These are phyloP conservation scores for Solanum sitiens DNA, from an alignment of 257 asterid genomes.

Conservation along the genomic window DNA sequence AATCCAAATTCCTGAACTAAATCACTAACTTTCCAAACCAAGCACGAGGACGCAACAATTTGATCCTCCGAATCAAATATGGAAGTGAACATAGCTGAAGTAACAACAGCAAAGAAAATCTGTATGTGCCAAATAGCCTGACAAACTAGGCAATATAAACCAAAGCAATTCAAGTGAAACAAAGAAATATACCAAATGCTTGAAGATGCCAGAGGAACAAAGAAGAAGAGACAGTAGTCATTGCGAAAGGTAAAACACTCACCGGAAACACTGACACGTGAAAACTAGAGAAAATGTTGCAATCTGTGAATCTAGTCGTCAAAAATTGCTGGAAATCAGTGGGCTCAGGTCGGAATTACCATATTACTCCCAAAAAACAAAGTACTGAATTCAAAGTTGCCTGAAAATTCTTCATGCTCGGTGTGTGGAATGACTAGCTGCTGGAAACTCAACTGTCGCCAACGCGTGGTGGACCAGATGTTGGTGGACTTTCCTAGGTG, in stretches of 20 bases:
- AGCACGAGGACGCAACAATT: background rate
- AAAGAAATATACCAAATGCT: background rate
- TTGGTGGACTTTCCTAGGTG: background rate
- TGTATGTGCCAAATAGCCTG: background rate
- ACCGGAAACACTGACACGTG: background rate
- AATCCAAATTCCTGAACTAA: background rate
- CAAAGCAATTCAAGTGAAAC: background rate
- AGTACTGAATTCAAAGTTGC: background rate
- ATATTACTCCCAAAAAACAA: background rate
- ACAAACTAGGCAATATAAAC: background rate
- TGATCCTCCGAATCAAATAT: background rate
- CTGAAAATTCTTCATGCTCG: background rate
- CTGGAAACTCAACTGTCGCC: background rate
- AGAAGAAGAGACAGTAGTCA: background rate
- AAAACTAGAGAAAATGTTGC: background rate
- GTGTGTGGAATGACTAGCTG: background rate
- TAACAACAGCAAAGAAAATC: background rate
- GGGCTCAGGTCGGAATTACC: background rate
- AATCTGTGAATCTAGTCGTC: background rate
- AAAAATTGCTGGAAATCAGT: background rate
- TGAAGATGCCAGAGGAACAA: background rate
- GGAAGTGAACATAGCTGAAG: background rate
- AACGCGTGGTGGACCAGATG: background rate
- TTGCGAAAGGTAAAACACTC: background rate
- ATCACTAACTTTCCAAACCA: background rate